Evolutionary conservation across 2,329 filamentous ascomycete species (phyloP).

Genomic region (Dissoconium aciculare): DNA sequence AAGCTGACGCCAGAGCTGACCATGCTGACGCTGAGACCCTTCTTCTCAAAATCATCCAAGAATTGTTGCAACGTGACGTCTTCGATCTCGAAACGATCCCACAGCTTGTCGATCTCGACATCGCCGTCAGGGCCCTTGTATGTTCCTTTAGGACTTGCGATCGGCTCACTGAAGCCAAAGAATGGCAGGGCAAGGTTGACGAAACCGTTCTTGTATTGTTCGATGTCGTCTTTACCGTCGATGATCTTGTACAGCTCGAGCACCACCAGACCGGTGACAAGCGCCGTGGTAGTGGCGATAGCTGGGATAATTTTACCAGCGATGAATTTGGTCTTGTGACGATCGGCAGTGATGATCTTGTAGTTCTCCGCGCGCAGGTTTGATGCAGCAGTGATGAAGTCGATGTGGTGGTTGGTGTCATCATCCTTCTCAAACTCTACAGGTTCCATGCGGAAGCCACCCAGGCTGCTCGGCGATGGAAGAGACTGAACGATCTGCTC

Average conservation of each 20-base stretch:
- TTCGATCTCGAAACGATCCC: conserved; percentile 88
- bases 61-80: conserved; percentile 77
- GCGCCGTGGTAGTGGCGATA: conserved; percentile 89
- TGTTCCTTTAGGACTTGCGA: conserved; percentile 80
- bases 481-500: conserved; percentile 56
- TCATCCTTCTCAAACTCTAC: conserved; percentile 99
- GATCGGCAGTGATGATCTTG: conserved; percentile 81
- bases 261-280: conserved; percentile 85
- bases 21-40: conserved; percentile 76
- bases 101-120: conserved; percentile 84
- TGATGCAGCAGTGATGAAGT: conserved; percentile 95
- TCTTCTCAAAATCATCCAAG: conserved; percentile 62
- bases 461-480: conserved; percentile 63
- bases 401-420: conserved; percentile 94
- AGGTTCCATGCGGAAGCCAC: conserved; percentile 75
- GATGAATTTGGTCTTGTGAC: conserved; percentile 98
- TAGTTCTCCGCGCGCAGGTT: conserved; percentile 96
- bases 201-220: conserved; percentile 99
- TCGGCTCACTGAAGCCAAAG: conserved; percentile 96
- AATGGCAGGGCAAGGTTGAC: conserved; percentile 92
- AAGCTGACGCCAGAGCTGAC: conserved; percentile 93
- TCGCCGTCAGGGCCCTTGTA: conserved; percentile 67
- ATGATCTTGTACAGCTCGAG: conserved; percentile 93
- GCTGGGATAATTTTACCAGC: conserved; percentile 98
- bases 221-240: conserved; percentile 88